phyloP scores from a whole-genome alignment of 139 green algal genomes.

The Haematococcus lacustris region DNA sequence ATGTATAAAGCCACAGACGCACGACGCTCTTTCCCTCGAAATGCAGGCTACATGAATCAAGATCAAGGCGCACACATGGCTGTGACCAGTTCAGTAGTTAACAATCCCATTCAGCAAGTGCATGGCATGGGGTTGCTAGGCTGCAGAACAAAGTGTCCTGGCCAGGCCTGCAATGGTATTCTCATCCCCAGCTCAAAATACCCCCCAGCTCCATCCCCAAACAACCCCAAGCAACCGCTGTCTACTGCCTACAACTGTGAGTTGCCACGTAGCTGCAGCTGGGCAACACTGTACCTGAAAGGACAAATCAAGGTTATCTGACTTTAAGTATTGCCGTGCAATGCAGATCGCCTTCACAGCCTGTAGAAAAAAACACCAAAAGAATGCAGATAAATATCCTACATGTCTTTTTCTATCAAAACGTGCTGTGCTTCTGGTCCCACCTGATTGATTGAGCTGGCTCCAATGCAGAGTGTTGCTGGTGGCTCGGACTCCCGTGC shows the following conservation, averaged over 20 bases:
- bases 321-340: slow-evolving; percentile 19
- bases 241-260: background rate
- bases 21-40: slow-evolving; percentile 34
- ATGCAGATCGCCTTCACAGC: slow-evolving; percentile 45
- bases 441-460: no score
- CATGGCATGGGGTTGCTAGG: background rate
- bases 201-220: background rate
- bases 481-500: no score
- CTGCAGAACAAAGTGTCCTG: background rate
- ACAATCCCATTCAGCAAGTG: background rate
- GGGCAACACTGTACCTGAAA: slow-evolving; percentile 3
- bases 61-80: background rate
- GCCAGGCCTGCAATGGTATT: background rate
- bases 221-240: background rate
- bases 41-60: slow-evolving; percentile 36
- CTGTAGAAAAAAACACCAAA: no score
- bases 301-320: slow-evolving; percentile 27
- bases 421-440: no score
- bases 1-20: slow-evolving; percentile 39
- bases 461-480: no score
- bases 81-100: background rate
- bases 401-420: no score
- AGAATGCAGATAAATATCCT: no score
- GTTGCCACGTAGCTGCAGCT: background rate
- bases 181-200: no score